Evolutionary conservation across 2,329 filamentous ascomycete species (phyloP).

Genomic region (Neobulgaria alba): DNA sequence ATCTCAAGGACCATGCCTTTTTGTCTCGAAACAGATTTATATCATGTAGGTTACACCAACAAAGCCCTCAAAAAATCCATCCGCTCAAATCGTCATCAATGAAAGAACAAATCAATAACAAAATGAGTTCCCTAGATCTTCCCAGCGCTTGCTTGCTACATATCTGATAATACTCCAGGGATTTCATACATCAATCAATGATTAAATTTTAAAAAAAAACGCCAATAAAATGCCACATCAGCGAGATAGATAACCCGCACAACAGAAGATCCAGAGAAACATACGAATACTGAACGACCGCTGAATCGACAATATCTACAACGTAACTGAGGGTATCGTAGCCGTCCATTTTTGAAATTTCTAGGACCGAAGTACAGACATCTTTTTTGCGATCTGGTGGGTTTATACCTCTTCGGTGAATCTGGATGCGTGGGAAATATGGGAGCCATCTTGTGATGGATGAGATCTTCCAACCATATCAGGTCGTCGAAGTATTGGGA

Average conservation of each 20-base stretch:
- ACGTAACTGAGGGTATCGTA: conserved; percentile 18
- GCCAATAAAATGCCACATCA: conserved; percentile 24
- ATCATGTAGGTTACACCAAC: too few species aligned
- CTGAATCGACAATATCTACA: conserved; percentile 11
- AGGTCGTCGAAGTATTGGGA: conserved; percentile 17
- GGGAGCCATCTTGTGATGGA: conserved; percentile 34
- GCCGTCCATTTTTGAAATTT: conserved; percentile 13
- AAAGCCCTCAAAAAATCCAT: too few species aligned
- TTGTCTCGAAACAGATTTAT: too few species aligned
- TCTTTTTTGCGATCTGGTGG: too few species aligned
- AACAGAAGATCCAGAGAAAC: conserved; percentile 12
- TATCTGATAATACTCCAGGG: too few species aligned
- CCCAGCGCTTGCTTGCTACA: too few species aligned
- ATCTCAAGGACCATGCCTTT: too few species aligned
- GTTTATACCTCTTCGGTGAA: conserved; percentile 38
- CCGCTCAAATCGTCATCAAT: too few species aligned
- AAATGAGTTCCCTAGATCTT: too few species aligned
- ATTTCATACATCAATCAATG: conserved; percentile 19
- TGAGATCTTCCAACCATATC: conserved; percentile 34
- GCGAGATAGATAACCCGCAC: conserved; percentile 6
- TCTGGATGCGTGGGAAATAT: conserved; percentile 34
- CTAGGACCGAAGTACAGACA: conserved; percentile 10
- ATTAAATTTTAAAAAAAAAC: too few species aligned
- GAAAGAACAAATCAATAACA: too few species aligned
- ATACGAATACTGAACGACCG: conserved; percentile 4